phyloP scores from a whole-genome alignment of 2,329 filamentous ascomycete species.

The Ophiostoma quercus region DNA sequence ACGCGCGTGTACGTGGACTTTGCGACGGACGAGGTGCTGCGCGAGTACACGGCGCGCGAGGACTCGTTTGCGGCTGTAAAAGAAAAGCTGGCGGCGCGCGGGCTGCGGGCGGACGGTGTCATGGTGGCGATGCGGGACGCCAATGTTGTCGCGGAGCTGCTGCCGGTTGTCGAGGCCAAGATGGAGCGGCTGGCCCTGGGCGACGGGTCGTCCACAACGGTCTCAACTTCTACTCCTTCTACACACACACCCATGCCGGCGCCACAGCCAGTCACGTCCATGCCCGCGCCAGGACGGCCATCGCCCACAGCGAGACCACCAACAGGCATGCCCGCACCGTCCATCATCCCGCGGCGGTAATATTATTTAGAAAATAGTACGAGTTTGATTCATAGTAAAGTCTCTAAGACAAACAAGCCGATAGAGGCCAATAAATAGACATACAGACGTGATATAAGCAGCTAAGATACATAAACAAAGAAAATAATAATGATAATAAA shows the following conservation, averaged over 20 bases:
- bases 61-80: conserved; percentile 71
- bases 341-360: neutral
- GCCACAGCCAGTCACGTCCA: neutral
- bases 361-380: neutral
- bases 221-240: neutral
- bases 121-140: conserved; percentile 73
- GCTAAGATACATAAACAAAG: neutral
- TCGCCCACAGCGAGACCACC: neutral
- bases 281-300: neutral
- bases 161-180: conserved; percentile 65
- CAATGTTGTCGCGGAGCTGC: conserved; percentile 63
- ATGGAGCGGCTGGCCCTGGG: conserved; percentile 46
- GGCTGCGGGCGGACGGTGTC: conserved; percentile 62
- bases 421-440: neutral
- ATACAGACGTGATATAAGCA: neutral
- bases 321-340: conserved; percentile 1
- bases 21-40: conserved; percentile 66
- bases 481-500: neutral
- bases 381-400: neutral
- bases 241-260: neutral
- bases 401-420: neutral
- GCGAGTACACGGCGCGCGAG: conserved; percentile 89
- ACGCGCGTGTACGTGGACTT: conserved; percentile 93
- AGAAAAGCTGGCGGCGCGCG: conserved; percentile 45
- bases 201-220: neutral